Evolutionary conservation across 305 asterid genomes (phyloP), one percentile per base, ranked within the genome.

Genomic region (Plantago rigida): DNA sequence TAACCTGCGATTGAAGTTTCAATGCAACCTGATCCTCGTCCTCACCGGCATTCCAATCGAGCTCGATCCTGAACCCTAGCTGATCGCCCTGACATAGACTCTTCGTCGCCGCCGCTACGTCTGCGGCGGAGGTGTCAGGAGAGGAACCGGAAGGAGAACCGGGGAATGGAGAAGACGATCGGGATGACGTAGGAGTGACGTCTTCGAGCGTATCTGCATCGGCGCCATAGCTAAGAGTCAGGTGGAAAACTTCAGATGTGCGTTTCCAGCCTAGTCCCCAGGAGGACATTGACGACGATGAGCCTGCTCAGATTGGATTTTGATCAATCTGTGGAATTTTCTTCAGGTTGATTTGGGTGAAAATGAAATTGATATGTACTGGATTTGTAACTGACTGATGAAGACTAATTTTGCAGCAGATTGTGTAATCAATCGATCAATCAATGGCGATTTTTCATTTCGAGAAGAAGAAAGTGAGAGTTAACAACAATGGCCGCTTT

Each of bases 231-330:
- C 92, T 83, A 67, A 93, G 65, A 34, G 85, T 78, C 67, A 87
- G 82, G 75, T 93, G 99, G 82, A 93, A 85, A 62, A 84, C 84
- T 66, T 93, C 97, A 49, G 95, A 73, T 2, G 97, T 60, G 41
- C 99, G 94, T 73, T 89, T 93, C 99, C 96, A 93, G 13, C 95
- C 96, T 77, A 87, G 68, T 48, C 96, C 97, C 99, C 99, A 93
- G 72, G 45, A 28, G 12, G 98, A 88, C 98, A 87, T 91, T 17
- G 56, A 19, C n/a, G 54, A 22, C 6, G 9, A 50, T 6, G 17
- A 13, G 22, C 26, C 26, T 22, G 1, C 56, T 51, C n/a, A 19
- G 11, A 51, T 19, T 1, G 19, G 19, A 17, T 17, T 17, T 17
- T 1, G 8, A 39, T 39, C 45, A 39, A 39, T 7, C 45, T 39